Evolutionary conservation across 495 filamentous ascomycete genomes (phyloP), one percentile per base, ranked within the genome.

Genomic region (Tuber aestivum): DNA sequence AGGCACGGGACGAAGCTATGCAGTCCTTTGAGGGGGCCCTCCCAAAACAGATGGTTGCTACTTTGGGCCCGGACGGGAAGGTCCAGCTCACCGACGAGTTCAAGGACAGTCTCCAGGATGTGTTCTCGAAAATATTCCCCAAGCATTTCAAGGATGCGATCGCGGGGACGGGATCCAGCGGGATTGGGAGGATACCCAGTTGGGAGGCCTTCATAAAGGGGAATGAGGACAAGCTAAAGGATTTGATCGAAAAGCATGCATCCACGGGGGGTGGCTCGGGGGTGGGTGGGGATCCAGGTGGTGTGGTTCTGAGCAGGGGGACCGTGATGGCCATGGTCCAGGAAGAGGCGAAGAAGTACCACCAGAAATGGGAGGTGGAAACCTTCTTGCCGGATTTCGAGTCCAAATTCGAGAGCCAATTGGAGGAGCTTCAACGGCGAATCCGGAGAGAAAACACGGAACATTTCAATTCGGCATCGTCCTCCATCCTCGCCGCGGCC

Each of bases 181-280:
- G 73, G 27, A 75, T 73, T 42, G 50, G 69, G 50, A 32, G 35
- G 23, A 69, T 76, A 71, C 79, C 80, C n/a, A 75, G 74, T 42
- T 82, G 80, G 80, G 48, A 82, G 16, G 69, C 72, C 37, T 82
- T 82, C 65, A 27, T 82, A 23, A 44, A 72, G n/a, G 76, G 79
- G 21, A 82, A 82, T 56, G 78, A 82, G 37, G 70, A 68, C 21
- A 71, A 75, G 8, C 8, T 79, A 12, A 73, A 61, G 61, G 69
- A 75, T 61, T 73, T 79, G 40, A 79, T 79, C 37, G 76, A 79
- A 42, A 70, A 79, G 27, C 78, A 79, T 50, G 78, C 69, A 32
- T 32, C 56, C 16, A 12, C 74, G 38, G 75, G 75, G 45, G 18
- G 48, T n/a, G 78, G 73, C 16, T 56, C 75, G 12, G 74, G 65